phyloP scores from a whole-genome alignment of 1,284 basidiomycete genomes.

The Papiliotrema nemorosa region DNA sequence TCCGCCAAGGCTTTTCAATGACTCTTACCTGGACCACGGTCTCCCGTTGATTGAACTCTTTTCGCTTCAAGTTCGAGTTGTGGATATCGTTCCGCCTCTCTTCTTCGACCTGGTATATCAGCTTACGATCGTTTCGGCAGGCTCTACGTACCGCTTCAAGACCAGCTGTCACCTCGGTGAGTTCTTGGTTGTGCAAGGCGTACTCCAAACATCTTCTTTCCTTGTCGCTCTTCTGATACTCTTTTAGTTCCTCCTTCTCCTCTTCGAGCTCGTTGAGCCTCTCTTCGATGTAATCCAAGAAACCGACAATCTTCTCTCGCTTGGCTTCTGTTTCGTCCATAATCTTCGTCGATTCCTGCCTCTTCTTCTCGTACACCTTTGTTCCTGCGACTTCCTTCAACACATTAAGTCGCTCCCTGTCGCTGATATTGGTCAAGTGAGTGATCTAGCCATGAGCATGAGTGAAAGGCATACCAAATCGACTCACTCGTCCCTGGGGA shows the following conservation, averaged over 20 bases:
- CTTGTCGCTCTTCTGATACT: conserved; percentile 93
- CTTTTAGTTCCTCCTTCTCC: conserved; percentile 95
- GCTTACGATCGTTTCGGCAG: conserved; percentile 2
- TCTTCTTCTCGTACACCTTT: conserved; percentile 94
- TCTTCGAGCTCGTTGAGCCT: conserved; percentile 87
- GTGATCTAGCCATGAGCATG: conserved; percentile 67
- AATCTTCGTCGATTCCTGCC: conserved; percentile 86
- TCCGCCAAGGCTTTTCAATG: not conserved
- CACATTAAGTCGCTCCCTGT: conserved; percentile 85
- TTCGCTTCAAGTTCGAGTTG: conserved; percentile 71
- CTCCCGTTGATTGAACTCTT: conserved; percentile 78
- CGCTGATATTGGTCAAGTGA: conserved; percentile 93
- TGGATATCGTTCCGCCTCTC: conserved; percentile 80
- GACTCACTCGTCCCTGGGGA: conserved; percentile 87
- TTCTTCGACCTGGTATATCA: conserved; percentile 57
- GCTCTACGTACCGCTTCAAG: conserved; percentile 61
- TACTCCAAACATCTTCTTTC: conserved; percentile 94
- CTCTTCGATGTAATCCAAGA: conserved; percentile 86
- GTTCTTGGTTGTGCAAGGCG: conserved; percentile 83
- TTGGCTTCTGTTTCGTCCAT: conserved; percentile 96
- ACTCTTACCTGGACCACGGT: conserved; percentile 69
- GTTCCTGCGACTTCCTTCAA: conserved; percentile 98
- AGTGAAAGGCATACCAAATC: too few relatives aligned
- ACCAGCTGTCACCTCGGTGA: conserved; percentile 80
- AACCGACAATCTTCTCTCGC: conserved; percentile 82